Base-by-base conservation (phyloP, 1,284 basidiomycete species). In the Thecaphora thlaspeos region DNA sequence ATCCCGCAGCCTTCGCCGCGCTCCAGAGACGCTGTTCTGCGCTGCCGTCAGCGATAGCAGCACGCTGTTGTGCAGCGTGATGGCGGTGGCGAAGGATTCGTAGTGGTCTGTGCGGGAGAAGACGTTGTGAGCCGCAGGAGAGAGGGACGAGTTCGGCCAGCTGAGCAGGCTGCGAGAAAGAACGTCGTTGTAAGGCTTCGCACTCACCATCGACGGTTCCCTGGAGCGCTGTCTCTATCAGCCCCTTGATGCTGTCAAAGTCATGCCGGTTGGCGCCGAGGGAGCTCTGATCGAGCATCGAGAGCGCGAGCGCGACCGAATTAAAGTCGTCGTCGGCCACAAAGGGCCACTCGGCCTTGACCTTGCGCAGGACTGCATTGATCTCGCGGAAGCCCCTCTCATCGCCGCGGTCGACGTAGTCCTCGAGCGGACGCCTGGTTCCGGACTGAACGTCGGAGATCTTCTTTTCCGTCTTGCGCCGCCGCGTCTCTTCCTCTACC, bases 61-160 rank as follows among this genome's bases (percentile, higher is more conserved):
- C 19, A 77, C 73, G 45, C 63, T 67, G 47, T 76, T 70, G 60
- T 77, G 73, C 23, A 70, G 61, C 2, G 74, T 75, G 53, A 77
- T 77, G 18, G 75, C 75, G 19, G 70, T 65, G n/a, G 75, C 75
- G 55, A 77, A 77, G 17, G 73, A 71, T 45, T 76, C 71, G 55
- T 76, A 72, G 43, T 77, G 75, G 43, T 77, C 74, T 48, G 26
- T 11, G 11, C 7, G 26, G 26, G 5, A 11, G 5, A 7, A 5
- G 26, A 5, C 7, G 26, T 5, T 28, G 5, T 28, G 26, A 28
- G 5, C 26, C 7, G 26, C 26, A 11, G 26, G 26, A n/a, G n/a
- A n/a, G n/a, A n/a, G n/a, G n/a, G n/a, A n/a, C n/a, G n/a, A n/a
- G n/a, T n/a, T n/a, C n/a, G n/a, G n/a, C n/a, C n/a, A n/a, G n/a